Evolutionary conservation across 805 yeast genomes (phyloP).

Genomic region (Spathaspora passalidarum): DNA sequence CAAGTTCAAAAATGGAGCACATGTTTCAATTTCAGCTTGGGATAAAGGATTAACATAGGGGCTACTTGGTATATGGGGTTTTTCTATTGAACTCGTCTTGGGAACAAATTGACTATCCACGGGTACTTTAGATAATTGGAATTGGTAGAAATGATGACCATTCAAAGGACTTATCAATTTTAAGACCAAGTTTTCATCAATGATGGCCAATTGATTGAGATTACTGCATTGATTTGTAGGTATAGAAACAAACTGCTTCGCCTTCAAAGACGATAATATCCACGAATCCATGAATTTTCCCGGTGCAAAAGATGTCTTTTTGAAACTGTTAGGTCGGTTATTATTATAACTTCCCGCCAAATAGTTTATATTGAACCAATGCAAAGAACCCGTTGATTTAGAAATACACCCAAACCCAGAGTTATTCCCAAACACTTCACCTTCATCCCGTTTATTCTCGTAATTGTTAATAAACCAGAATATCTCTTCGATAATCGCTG

Average conservation of each 20-base stretch:
- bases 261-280: constrained; percentile 42
- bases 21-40: constrained; percentile 57
- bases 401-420: constrained; percentile 53
- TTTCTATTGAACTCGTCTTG: not conserved
- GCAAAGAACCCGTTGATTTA: constrained; percentile 54
- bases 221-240: constrained; percentile 14
- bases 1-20: constrained; percentile 36
- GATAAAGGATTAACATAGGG: constrained; percentile 31
- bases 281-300: constrained; percentile 36
- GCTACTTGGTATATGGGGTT: not conserved
- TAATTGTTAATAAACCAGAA: constrained; percentile 50
- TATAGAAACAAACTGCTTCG: constrained; percentile 23
- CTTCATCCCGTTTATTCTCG: constrained; percentile 11
- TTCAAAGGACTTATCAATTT: constrained; percentile 35
- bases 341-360: constrained; percentile 26
- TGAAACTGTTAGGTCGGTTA: constrained; percentile 27
- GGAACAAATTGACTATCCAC: constrained; percentile 11
- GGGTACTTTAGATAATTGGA: constrained; percentile 35
- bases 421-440: constrained; percentile 20
- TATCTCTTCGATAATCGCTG: constrained; percentile 49
- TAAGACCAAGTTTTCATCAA: constrained; percentile 29
- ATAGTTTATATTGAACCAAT: constrained; percentile 54
- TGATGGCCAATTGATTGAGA: constrained; percentile 31
- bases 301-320: constrained; percentile 1
- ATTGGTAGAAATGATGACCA: constrained; percentile 37